Evolutionary conservation across 75 land plant species (phyloP).

Genomic region (Ceratopteris richardii): DNA sequence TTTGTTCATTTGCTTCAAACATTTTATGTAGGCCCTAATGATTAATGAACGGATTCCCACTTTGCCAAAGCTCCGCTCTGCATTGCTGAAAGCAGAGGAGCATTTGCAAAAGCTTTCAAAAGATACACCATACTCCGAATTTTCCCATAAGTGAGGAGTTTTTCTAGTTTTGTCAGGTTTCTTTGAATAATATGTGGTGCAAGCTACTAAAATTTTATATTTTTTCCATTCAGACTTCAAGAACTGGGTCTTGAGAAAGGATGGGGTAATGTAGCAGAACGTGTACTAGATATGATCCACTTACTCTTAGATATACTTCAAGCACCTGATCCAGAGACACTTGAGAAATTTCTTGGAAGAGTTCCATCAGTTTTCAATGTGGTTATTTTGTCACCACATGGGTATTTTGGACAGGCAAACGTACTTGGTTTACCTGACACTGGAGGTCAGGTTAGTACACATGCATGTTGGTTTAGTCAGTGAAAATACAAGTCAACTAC

Average conservation of each 20-base stretch:
- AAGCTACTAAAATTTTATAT: background rate
- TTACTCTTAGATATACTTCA: constrained; percentile 45
- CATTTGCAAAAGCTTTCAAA: constrained; percentile 38
- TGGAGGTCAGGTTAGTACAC: constrained; percentile 47
- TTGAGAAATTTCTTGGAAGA: constrained; percentile 44
- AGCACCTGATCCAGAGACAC: constrained; percentile 50
- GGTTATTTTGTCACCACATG: constrained; percentile 58
- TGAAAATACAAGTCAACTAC: too few species aligned
- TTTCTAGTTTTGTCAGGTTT: too few species aligned
- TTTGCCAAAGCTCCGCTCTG: constrained; percentile 46
- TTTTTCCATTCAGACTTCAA: constrained; percentile 43
- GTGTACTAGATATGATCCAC: constrained; percentile 39
- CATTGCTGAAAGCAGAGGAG: constrained; percentile 59
- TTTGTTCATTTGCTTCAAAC: too few species aligned
- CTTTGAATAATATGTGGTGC: too few species aligned
- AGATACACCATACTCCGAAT: constrained; percentile 43
- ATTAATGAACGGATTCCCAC: constrained; percentile 55
- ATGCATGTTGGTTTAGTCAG: too few species aligned
- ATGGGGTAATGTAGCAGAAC: constrained; percentile 47
- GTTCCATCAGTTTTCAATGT: constrained; percentile 59
- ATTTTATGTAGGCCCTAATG: constrained; percentile 63
- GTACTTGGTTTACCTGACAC: constrained; percentile 64
- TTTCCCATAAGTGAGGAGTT: constrained; percentile 30
- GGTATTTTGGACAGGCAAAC: constrained; percentile 63
- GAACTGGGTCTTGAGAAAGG: constrained; percentile 89